Conservation (phyloP, 306 rosid species). For the Datisca glomerata region DNA sequence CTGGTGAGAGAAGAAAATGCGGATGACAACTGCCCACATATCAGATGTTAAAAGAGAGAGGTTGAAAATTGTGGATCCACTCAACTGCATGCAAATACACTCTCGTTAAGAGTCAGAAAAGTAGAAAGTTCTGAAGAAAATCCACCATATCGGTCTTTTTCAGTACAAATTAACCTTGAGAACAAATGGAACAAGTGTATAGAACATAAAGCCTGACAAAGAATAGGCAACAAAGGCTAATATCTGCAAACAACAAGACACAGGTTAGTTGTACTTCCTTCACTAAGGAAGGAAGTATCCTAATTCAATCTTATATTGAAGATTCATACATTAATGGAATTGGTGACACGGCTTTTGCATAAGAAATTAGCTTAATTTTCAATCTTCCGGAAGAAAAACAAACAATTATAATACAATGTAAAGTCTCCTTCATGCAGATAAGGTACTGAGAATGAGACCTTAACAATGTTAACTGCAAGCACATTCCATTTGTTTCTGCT, state of each 20-base stretch:
- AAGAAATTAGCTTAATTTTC: no score
- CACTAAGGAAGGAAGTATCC: not conserved
- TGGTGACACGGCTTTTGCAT: no score
- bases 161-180: slow-evolving; percentile 19
- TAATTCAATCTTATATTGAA: no score
- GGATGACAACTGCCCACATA: slow-evolving; percentile 30
- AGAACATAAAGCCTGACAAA: slow-evolving; percentile 24
- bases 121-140: not conserved
- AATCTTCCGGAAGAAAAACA: no score
- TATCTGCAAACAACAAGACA: slow-evolving; percentile 9
- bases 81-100: slow-evolving; percentile 9
- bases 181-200: slow-evolving; percentile 24
- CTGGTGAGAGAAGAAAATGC: slow-evolving; percentile 22
- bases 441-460: no score
- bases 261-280: not conserved
- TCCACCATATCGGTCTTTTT: not conserved
- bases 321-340: no score
- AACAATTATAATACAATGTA: no score
- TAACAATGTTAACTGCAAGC: no score
- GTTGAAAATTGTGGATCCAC: slow-evolving; percentile 31
- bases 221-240: slow-evolving; percentile 19
- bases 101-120: not conserved
- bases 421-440: no score
- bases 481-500: no score
- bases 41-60: slow-evolving; percentile 29